phyloP scores from a whole-genome alignment of 495 filamentous ascomycete species.

The Trichoderma virens region DNA sequence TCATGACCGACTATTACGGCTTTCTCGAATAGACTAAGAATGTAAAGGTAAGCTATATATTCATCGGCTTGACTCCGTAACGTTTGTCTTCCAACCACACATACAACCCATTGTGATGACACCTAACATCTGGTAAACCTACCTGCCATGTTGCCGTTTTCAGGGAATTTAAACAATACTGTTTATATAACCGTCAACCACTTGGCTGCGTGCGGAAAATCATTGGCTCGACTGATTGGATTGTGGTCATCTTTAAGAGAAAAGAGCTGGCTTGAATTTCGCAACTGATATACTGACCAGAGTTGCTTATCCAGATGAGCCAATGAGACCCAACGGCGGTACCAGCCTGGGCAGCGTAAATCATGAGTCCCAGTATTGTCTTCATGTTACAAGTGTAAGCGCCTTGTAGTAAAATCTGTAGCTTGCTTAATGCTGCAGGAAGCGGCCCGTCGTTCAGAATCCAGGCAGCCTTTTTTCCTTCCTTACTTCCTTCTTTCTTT shows the following conservation, averaged over 20 bases:
- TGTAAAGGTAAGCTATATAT: background rate
- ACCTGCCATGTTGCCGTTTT: constrained; percentile 5
- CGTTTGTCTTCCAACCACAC: background rate
- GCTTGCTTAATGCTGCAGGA: too few relatives aligned
- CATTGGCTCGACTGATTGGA: constrained; percentile 1
- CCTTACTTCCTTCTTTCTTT: too few relatives aligned
- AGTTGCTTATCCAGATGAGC: background rate
- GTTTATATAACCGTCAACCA: constrained; percentile 2
- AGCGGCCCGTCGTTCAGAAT: too few relatives aligned
- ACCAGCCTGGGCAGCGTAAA: too few relatives aligned
- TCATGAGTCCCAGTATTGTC: too few relatives aligned
- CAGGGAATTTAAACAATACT: background rate
- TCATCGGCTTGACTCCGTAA: background rate
- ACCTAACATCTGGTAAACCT: constrained; percentile 13
- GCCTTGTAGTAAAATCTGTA: too few relatives aligned
- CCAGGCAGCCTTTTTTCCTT: too few relatives aligned
- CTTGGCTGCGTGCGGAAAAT: constrained; percentile 8
- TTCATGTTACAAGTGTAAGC: too few relatives aligned
- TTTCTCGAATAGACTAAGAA: too few relatives aligned
- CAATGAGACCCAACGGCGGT: background rate
- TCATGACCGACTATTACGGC: too few relatives aligned
- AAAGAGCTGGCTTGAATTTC: background rate
- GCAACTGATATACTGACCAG: background rate
- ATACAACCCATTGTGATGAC: constrained; percentile 8
- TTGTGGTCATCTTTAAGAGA: background rate